Percentiles rank a stretch among this genome's conserved stretches.
Conservation (phyloP, 371 early-diverging fungal species). For the Actinomucor elegans region DNA sequence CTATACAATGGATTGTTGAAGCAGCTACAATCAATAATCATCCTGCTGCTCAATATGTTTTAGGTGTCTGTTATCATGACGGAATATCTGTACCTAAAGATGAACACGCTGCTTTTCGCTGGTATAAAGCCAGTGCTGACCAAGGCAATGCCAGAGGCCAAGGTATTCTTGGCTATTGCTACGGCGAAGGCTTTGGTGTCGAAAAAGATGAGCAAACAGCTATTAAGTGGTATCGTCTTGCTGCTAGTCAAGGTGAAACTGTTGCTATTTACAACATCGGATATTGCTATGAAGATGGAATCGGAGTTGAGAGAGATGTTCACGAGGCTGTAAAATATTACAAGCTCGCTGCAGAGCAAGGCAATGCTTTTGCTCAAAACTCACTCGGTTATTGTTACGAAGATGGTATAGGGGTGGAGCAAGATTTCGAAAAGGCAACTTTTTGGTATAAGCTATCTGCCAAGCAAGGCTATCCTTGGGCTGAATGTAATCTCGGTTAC, state of each 20-base stretch:
- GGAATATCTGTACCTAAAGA: conserved; percentile 57
- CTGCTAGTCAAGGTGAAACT: conserved; percentile 63
- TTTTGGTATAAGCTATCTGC: conserved; percentile 73
- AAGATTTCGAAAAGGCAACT: conserved; percentile 40
- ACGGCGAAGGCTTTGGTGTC: conserved; percentile 81
- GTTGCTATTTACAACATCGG: conserved; percentile 84
- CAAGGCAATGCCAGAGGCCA: conserved; percentile 64
- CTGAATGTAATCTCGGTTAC: conserved; percentile 78
- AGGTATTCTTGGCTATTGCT: conserved; percentile 71
- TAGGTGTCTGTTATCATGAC: conserved; percentile 72
- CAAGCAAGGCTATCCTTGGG: conserved; percentile 58
- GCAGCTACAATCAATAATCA: conserved; percentile 48
- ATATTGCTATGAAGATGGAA: conserved; percentile 83
- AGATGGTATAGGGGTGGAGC: conserved; percentile 70
- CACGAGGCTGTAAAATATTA: conserved; percentile 76
- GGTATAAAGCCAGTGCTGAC: conserved; percentile 59
- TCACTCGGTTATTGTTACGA: conserved; percentile 78
- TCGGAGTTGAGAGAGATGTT: conserved; percentile 68
- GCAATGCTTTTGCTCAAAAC: conserved; percentile 81
- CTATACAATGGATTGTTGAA: conserved; percentile 57
- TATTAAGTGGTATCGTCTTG: conserved; percentile 67
- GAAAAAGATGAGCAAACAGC: conserved; percentile 65
- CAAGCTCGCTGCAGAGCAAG: conserved; percentile 64
- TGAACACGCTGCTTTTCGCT: conserved; percentile 54
- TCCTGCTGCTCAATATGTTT: conserved; percentile 45